Conservation (phyloP, 176 grass and related monocot genomes). For the Stipa capillata region DNA sequence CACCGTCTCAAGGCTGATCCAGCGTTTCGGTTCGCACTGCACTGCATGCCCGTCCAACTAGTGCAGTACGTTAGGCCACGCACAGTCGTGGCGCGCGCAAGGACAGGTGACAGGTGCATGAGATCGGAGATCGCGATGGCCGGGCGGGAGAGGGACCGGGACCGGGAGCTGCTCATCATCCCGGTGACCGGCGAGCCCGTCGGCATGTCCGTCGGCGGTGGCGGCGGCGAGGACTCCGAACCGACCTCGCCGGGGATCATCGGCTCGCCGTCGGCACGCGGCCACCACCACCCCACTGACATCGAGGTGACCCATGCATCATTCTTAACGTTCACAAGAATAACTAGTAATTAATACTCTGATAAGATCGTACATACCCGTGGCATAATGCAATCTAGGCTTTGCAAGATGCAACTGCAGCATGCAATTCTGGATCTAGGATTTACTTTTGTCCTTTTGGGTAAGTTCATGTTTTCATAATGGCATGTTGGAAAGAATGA, state of each 20-base stretch:
- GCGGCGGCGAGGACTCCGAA: not conserved
- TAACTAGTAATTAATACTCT: not conserved
- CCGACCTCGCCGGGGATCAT: not conserved
- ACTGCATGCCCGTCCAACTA: not conserved
- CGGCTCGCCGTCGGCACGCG: not conserved
- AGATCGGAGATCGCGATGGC: constrained; percentile 2
- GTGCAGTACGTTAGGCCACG: not conserved
- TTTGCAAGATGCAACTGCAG: not conserved
- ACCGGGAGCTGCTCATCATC: constrained; percentile 30
- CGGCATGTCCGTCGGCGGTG: not conserved
- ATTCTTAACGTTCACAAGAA: not conserved
- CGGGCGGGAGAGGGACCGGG: constrained; percentile 27
- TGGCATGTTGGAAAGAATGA: not conserved
- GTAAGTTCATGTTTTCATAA: not conserved
- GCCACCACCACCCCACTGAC: constrained; percentile 17
- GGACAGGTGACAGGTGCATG: not conserved
- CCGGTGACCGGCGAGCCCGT: constrained; percentile 9
- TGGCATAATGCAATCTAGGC: not conserved
- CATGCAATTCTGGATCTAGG: not conserved
- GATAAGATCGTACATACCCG: not conserved
- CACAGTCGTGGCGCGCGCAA: not conserved
- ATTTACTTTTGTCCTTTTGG: not conserved
- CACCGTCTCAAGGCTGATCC: not conserved
- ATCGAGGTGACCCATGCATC: constrained; percentile 17
- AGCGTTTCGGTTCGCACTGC: not conserved